Base-by-base conservation (phyloP, 2,329 filamentous ascomycete species). In the Ceratocystis destructans region DNA sequence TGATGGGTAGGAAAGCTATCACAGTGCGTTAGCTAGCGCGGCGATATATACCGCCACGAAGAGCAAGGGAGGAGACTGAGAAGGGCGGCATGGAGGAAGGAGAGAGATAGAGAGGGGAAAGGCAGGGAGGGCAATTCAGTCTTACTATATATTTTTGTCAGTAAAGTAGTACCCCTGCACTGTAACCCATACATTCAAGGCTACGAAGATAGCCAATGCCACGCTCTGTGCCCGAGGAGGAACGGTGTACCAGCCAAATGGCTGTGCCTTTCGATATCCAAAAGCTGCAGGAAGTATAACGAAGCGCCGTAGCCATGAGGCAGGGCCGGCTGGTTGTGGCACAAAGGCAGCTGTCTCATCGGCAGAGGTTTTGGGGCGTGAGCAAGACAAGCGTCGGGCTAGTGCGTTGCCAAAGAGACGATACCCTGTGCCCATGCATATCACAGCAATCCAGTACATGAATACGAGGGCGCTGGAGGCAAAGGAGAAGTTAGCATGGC, bases 221-320 rank as follows among this genome's bases (percentile, higher is more conserved):
- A 79, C 68, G 0, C 73, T 76, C 69, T 80, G 77, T n/a, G 79
- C 70, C 2, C 77, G 71, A 0, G 77, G 76, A 0, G 78, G 78
- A 0, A 79, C 73, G 0, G 78, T 79, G 64, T 75, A 77, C 74
- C 77, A 79, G 37, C 77, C 76, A 2, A 78, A 73, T 25, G 77
- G 77, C 50, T 79, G 76, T 0, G 78, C 74, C 64, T 74, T 77
- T 17, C 73, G 73, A 44, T 76, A 72, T 0, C 79, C 79, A 61
- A 80, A 79, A 0, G 77, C 76, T 0, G 79, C 78, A 0, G 78
- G 78, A 0, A 78, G 68, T 0, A 72, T 71, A 0, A 79, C 57
- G 2, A 73, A 72, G 37, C 73, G 72, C 53, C 74, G 72, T 17
- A 76, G 41, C 73, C 75, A 77, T 0, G 69, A 68, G 4, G 68